Evolutionary conservation across 345 rosid genomes (phyloP).

Genomic region (Firmiana major): DNA sequence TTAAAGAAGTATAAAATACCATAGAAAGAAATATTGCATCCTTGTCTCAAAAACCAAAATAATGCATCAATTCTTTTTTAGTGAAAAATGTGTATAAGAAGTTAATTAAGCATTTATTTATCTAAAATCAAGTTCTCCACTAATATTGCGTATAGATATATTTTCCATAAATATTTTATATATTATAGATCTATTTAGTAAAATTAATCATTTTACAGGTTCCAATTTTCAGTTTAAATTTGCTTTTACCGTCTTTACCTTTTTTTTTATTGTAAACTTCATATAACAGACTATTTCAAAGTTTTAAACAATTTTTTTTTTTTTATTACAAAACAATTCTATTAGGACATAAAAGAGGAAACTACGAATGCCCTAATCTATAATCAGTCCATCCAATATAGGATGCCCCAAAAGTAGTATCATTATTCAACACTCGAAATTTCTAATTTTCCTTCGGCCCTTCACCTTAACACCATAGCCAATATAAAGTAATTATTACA

Average conservation of each 20-base stretch:
- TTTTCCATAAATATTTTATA: too few species aligned
- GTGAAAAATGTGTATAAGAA: too few species aligned
- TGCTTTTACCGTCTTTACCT: too few species aligned
- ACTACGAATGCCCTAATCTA: not conserved
- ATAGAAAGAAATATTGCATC: not conserved
- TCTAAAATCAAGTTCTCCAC: too few species aligned
- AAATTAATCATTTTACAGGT: too few species aligned
- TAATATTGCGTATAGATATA: too few species aligned
- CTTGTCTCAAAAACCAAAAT: not conserved
- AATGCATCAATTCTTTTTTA: not conserved
- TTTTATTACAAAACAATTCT: not conserved
- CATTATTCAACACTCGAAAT: not conserved
- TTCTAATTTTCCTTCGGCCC: not conserved
- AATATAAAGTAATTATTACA: not conserved
- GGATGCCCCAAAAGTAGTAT: not conserved
- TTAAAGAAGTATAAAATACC: not conserved
- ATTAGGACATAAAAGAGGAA: not conserved
- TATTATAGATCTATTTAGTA: too few species aligned
- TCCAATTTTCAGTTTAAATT: too few species aligned
- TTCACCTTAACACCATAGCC: not conserved
- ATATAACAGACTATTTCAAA: too few species aligned
- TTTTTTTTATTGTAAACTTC: too few species aligned
- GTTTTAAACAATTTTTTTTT: too few species aligned
- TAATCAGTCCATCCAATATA: not conserved
- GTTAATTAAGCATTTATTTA: too few species aligned